Percentiles rank a stretch among this genome's conserved stretches.
These are phyloP conservation scores for Brassica balearica DNA, from an alignment of 441 rosid species.

Conservation along the genomic window DNA sequence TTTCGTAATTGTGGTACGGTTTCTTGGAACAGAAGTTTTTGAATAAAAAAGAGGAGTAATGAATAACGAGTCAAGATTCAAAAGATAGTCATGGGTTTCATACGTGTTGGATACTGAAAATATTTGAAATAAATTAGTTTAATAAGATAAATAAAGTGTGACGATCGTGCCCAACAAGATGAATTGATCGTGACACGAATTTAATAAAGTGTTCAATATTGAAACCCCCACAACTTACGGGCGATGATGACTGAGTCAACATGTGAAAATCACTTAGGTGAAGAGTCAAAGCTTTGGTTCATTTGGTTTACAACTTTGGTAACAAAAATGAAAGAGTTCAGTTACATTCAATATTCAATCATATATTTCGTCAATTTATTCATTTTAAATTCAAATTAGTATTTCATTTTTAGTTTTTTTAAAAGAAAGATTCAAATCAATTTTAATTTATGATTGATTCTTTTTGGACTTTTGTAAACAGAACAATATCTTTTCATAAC, in stretches of 20 bases:
- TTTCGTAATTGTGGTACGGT: neutral
- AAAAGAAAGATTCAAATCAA: too few species aligned
- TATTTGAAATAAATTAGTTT: neutral
- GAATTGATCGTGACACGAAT: conserved; percentile 27
- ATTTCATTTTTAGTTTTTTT: too few species aligned
- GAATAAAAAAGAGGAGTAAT: neutral
- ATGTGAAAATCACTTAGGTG: conserved; percentile 5
- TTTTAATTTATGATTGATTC: too few species aligned
- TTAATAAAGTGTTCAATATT: conserved; percentile 3
- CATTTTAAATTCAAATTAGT: too few species aligned
- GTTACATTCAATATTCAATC: too few species aligned
- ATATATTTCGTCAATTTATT: too few species aligned
- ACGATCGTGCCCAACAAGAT: conserved; percentile 30
- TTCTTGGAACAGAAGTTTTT: conserved; percentile 35
- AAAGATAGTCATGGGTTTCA: conserved; percentile 8
- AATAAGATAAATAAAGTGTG: conserved; percentile 18
- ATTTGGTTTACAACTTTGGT: neutral
- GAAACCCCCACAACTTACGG: conserved; percentile 29
- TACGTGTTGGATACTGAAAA: conserved; percentile 4
- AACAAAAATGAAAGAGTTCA: neutral
- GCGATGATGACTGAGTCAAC: conserved; percentile 7
- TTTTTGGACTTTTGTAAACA: too few species aligned
- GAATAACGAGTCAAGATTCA: conserved; percentile 23
- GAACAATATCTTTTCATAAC: neutral
- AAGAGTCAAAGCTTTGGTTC: neutral